Evolutionary conservation across 2,329 filamentous ascomycete species (phyloP), one percentile per base, ranked within the genome.

Genomic region (Salinomyces thailandicus): DNA sequence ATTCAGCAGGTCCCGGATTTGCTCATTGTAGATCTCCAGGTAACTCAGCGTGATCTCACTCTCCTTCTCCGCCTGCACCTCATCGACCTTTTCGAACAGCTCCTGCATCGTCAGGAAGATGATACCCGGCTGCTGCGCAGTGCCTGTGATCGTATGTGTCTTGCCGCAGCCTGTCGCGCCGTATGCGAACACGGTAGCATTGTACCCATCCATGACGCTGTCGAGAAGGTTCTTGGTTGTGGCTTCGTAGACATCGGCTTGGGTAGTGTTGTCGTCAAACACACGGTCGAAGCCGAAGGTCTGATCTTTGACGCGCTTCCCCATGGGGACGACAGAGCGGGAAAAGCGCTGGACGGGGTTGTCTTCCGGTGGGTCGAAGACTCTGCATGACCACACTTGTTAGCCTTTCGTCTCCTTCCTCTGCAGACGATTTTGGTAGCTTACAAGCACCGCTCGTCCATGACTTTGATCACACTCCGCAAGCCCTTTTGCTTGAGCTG

Each of bases 71-170:
- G 82, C 77, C 44, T 79, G 80, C 36, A 84, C 67, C 38, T 96
- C 91, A n/a, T 71, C 68, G 48, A 98, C 94, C 61, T 89, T 85
- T 64, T 98, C 91, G 55, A 98, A 98, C 16, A 98, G 69, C 62
- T 98, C 91, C 62, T 96, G 89, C 87, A 98, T 98, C 1, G 91
- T 96, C 52, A 98, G 67, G 64, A 96, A 98, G 58, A 98, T 98
- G 53, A 98, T 96, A 39, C 91, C 91, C 0, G 91, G 91, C 54
- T 93, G 82, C 58, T 93, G 83, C 2, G 85, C 66, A 0, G 89
- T 95, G 48, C 91, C 91, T 51, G 66, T 69, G 54, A 98, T 98
- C 7, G 91, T 98, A 61, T 98, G 91, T 16, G 91, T 98, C 67
- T 98, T 98, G 61, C 91, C 91, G 61, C 91, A 98, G 26, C 91